Percentiles rank a stretch among this genome's conserved stretches.
Conservation (phyloP, 192 early-diverging fungal genomes). For the Piromyces finnis region DNA sequence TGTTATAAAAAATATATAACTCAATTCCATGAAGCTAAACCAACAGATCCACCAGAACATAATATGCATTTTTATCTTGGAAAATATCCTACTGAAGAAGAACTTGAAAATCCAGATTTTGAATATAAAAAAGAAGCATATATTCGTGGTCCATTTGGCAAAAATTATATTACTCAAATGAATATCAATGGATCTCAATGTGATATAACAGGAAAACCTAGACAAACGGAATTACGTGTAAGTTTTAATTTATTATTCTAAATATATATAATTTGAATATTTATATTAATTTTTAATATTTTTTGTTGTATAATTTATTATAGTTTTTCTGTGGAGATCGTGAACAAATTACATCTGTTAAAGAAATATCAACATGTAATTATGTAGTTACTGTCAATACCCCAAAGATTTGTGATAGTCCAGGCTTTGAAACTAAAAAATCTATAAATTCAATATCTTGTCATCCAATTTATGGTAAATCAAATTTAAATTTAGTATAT, state of each 20-base stretch:
- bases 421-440: not conserved
- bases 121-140: not conserved
- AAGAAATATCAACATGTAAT: not conserved
- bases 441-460: not conserved
- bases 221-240: not conserved
- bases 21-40: not conserved
- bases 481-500: no score
- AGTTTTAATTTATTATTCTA: not conserved
- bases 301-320: no score
- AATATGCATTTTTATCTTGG: not conserved
- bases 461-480: not conserved
- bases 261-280: no score
- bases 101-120: not conserved
- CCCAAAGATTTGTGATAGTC: not conserved
- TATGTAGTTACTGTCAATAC: not conserved
- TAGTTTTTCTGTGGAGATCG: not conserved
- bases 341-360: not conserved
- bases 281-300: no score
- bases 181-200: not conserved
- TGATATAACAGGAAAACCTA: not conserved
- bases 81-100: not conserved
- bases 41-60: not conserved
- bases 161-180: not conserved
- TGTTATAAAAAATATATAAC: not conserved
- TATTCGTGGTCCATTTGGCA: not conserved